phyloP scores from a whole-genome alignment of 441 rosid species.

The Dalechampia spathulata region DNA sequence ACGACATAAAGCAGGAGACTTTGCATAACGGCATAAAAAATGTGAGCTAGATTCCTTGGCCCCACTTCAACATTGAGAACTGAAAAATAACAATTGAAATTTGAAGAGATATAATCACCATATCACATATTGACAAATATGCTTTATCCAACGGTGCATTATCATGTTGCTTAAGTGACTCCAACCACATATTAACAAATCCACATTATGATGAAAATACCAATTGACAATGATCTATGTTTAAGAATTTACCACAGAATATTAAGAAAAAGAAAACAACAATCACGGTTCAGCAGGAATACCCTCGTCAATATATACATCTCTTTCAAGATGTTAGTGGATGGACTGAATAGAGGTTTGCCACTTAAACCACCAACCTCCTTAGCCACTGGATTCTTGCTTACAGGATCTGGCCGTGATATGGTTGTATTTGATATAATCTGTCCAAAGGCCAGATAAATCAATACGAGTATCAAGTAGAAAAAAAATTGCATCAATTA shows the following conservation, averaged over 20 bases:
- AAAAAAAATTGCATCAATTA: neutral
- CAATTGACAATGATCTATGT: neutral
- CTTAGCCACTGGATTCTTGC: constrained; percentile 39
- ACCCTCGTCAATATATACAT: constrained; percentile 92
- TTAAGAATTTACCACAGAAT: neutral
- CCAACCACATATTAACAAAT: neutral
- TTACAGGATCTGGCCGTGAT: constrained; percentile 70
- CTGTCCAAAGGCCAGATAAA: constrained; percentile 30
- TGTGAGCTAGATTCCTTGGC: neutral
- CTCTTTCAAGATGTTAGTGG: constrained; percentile 70
- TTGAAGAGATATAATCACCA: neutral
- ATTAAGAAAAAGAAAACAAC: neutral
- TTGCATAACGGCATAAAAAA: too few relatives aligned
- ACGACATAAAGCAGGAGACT: neutral
- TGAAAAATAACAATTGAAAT: neutral
- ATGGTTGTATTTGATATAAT: constrained; percentile 89
- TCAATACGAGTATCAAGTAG: neutral
- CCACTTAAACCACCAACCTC: constrained; percentile 96
- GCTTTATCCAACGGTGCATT: neutral
- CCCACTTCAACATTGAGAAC: neutral
- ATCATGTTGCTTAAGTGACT: neutral
- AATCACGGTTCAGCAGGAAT: constrained; percentile 21
- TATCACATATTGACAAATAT: neutral
- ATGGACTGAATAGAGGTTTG: constrained; percentile 68
- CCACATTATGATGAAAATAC: neutral